Percentiles rank a stretch among this genome's conserved stretches.
These are phyloP conservation scores for Saccharomyces paradoxus DNA, from an alignment of 805 yeast genomes.

Conservation along the genomic window DNA sequence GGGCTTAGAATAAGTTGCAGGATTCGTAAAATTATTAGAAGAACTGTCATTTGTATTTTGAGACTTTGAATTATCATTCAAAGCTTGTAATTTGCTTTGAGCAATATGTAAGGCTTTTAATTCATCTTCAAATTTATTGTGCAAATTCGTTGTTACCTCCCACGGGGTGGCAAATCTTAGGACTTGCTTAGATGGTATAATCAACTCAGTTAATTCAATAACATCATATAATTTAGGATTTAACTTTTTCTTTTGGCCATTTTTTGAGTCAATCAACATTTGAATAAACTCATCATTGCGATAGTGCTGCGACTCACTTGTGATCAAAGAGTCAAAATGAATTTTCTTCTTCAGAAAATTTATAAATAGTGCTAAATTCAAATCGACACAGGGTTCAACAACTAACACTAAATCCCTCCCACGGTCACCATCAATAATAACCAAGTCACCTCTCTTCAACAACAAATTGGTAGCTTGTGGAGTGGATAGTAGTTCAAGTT, in stretches of 20 bases:
- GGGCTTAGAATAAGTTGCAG: slow-evolving; percentile 8
- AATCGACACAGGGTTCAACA: slow-evolving; percentile 52
- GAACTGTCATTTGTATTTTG: slow-evolving; percentile 23
- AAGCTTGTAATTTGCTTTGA: slow-evolving; percentile 40
- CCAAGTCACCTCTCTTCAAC: slow-evolving; percentile 54
- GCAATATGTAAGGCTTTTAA: slow-evolving; percentile 63
- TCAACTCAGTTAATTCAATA: slow-evolving; percentile 41
- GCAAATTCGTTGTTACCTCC: slow-evolving; percentile 51
- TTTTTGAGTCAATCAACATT: slow-evolving; percentile 20
- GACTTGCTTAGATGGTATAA: slow-evolving; percentile 72
- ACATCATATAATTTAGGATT: slow-evolving; percentile 32
- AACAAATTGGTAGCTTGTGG: slow-evolving; percentile 56
- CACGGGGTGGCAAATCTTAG: slow-evolving; percentile 67
- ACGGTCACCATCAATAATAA: slow-evolving; percentile 75
- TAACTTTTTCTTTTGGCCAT: slow-evolving; percentile 18
- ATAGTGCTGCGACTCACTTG: slow-evolving; percentile 26
- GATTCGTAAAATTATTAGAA: slow-evolving; percentile 8
- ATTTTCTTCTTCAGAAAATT: slow-evolving; percentile 68
- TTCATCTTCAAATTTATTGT: slow-evolving; percentile 62
- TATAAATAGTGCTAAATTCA: slow-evolving; percentile 60
- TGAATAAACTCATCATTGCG: slow-evolving; percentile 23
- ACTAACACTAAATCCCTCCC: slow-evolving; percentile 75
- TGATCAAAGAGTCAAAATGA: slow-evolving; percentile 37
- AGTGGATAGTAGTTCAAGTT: slow-evolving; percentile 60
- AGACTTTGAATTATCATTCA: slow-evolving; percentile 12